A percentile compares a stretch with the other conserved stretches of the same genome.
Evolutionary conservation across 2,329 filamentous ascomycete genomes (phyloP).

Genomic region (Penicillium carneum): DNA sequence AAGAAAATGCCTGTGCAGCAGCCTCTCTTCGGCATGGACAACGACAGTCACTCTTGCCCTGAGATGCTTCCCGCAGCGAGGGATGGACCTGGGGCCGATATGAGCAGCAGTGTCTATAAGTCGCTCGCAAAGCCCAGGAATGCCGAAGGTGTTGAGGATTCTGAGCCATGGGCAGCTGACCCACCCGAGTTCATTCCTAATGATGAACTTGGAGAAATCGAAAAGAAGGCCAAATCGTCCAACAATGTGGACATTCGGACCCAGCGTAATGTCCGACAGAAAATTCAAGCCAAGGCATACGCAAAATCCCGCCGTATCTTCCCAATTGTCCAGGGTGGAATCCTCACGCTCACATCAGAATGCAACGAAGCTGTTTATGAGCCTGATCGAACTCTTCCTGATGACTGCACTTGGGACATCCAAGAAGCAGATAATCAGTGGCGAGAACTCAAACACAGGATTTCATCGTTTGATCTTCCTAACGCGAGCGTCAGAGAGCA

Average conservation of each 20-base stretch:
- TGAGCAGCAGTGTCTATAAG: constrained; percentile 30
- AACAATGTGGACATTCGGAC: not conserved
- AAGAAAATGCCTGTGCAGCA: not conserved
- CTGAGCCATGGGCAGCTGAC: constrained; percentile 8
- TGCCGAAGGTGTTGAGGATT: not conserved
- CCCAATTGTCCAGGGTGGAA: constrained; percentile 4
- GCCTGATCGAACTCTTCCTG: not conserved
- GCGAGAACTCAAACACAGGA: not conserved
- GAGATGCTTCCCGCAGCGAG: constrained; percentile 35
- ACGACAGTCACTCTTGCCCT: constrained; percentile 21
- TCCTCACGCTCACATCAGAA: constrained; percentile 4
- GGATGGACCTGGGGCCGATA: constrained; percentile 41
- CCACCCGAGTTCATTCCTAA: constrained; percentile 1
- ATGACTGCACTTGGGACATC: not conserved
- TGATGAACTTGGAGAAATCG: not conserved
- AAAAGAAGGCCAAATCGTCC: not conserved
- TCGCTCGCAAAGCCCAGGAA: constrained; percentile 20
- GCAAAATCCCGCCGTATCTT: not conserved
- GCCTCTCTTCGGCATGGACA: constrained; percentile 9
- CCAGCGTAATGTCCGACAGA: not conserved
- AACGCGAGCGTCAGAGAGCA: constrained; percentile 6
- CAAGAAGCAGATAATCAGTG: not conserved
- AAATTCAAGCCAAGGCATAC: constrained; percentile 12
- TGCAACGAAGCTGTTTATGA: not conserved
- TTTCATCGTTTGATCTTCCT: constrained; percentile 6